Evolutionary conservation across 495 filamentous ascomycete genomes (phyloP).

Genomic region (Penicillium herquei): DNA sequence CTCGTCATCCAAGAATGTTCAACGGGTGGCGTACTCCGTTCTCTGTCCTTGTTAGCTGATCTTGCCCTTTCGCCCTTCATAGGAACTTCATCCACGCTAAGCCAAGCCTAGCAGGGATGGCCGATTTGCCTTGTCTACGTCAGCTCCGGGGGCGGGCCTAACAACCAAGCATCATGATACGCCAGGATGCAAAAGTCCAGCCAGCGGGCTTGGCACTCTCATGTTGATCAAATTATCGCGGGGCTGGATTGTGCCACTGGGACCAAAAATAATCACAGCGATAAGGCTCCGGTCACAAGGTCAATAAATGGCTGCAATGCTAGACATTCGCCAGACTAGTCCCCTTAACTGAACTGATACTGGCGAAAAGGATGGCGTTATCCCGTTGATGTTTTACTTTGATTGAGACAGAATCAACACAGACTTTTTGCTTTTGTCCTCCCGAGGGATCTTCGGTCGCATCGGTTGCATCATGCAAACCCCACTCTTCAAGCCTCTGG

Average conservation of each 20-base stretch:
- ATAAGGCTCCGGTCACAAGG: background rate
- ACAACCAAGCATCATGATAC: slow-evolving; percentile 16
- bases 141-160: slow-evolving; percentile 17
- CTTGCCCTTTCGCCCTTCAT: background rate
- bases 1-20: slow-evolving; percentile 24
- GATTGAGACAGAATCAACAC: background rate
- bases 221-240: slow-evolving; percentile 1
- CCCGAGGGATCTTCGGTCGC: slow-evolving; percentile 12
- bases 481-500: slow-evolving; percentile 20
- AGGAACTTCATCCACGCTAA: slow-evolving; percentile 14
- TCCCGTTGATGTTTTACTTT: slow-evolving; percentile 8
- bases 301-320: background rate
- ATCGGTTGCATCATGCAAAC: slow-evolving; percentile 4
- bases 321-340: background rate
- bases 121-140: slow-evolving; percentile 15
- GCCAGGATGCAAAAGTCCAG: slow-evolving; percentile 1
- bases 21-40: slow-evolving; percentile 8
- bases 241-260: slow-evolving; percentile 1
- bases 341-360: background rate
- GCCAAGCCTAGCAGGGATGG: slow-evolving; percentile 10
- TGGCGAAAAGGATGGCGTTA: background rate
- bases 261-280: background rate
- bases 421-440: slow-evolving; percentile 5
- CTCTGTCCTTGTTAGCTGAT: slow-evolving; percentile 9
- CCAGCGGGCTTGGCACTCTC: slow-evolving; percentile 7